Evolutionary conservation across 495 filamentous ascomycete species (phyloP).

Genomic region (Acidomyces sp.): DNA sequence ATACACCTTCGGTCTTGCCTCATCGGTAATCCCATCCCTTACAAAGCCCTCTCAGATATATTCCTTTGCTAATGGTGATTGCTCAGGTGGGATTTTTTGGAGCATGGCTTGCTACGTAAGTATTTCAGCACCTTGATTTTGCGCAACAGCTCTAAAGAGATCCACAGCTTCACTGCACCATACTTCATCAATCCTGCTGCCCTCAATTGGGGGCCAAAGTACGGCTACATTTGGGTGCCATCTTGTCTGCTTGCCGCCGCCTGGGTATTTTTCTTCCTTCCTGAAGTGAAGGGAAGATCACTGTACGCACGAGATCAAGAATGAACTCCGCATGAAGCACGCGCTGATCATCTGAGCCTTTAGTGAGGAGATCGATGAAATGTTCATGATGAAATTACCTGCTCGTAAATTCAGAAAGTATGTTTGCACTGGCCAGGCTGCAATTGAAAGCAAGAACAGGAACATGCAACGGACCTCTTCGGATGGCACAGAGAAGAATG

Average conservation of each 20-base stretch:
- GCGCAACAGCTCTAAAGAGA: not conserved
- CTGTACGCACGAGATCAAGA: too few relatives aligned
- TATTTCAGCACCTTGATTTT: not conserved
- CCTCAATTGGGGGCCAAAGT: slow-evolving; percentile 43
- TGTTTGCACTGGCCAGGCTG: slow-evolving; percentile 27
- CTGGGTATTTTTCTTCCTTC: slow-evolving; percentile 30
- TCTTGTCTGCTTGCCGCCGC: slow-evolving; percentile 30
- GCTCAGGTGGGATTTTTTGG: slow-evolving; percentile 33
- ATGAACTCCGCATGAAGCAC: too few relatives aligned
- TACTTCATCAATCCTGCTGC: slow-evolving; percentile 49
- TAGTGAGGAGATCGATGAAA: slow-evolving; percentile 12
- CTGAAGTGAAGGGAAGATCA: slow-evolving; percentile 12
- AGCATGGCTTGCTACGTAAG: slow-evolving; percentile 40
- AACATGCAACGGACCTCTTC: slow-evolving; percentile 1
- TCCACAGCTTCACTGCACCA: slow-evolving; percentile 37
- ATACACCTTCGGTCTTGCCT: slow-evolving; percentile 45
- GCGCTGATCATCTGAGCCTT: too few relatives aligned
- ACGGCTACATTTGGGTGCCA: slow-evolving; percentile 42
- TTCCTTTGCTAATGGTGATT: not conserved
- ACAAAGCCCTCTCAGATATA: slow-evolving; percentile 18
- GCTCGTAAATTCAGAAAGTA: slow-evolving; percentile 38
- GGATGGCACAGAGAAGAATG: not conserved
- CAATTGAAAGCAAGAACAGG: slow-evolving; percentile 9
- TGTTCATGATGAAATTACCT: slow-evolving; percentile 28
- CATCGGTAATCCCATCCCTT: too few relatives aligned